phyloP scores from a whole-genome alignment of 768 basidiomycete genomes.

The Boletus pseudo-olivaceus region DNA sequence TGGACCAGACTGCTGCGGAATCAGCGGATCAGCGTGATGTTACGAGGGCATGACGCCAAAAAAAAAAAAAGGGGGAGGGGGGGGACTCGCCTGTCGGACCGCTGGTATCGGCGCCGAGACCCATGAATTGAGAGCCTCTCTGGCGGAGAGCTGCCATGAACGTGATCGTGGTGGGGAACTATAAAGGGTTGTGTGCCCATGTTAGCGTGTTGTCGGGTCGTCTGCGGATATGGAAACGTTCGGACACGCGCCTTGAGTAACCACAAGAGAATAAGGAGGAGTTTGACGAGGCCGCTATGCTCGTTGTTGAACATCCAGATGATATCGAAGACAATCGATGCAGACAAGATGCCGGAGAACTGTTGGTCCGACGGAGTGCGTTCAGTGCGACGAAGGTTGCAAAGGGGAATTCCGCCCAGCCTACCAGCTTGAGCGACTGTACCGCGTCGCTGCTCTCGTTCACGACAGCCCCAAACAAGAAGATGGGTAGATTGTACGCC shows the following conservation, averaged over 20 bases:
- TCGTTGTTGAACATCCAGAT: slow-evolving; percentile 61
- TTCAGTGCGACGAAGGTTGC: background rate
- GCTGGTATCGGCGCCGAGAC: slow-evolving; percentile 46
- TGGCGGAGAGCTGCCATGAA: slow-evolving; percentile 53
- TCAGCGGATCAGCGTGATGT: background rate
- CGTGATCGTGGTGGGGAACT: slow-evolving; percentile 61
- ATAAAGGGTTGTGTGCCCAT: background rate
- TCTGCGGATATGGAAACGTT: background rate
- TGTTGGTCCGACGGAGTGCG: slow-evolving; percentile 23
- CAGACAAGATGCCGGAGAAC: slow-evolving; percentile 64
- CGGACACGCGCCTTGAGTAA: slow-evolving; percentile 49
- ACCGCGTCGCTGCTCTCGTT: slow-evolving; percentile 65
- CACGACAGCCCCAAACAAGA: slow-evolving; percentile 72
- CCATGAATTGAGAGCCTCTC: slow-evolving; percentile 53
- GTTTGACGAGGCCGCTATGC: slow-evolving; percentile 52
- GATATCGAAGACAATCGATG: slow-evolving; percentile 65
- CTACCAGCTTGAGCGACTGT: slow-evolving; percentile 62
- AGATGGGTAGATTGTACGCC: slow-evolving; percentile 77
- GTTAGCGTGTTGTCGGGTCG: background rate
- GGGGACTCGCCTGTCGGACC: slow-evolving; percentile 54
- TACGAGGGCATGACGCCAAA: background rate
- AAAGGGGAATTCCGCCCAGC: background rate
- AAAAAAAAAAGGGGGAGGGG: too few relatives aligned
- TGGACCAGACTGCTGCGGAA: slow-evolving; percentile 60
- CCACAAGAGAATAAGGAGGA: slow-evolving; percentile 53